Base-by-base conservation (phyloP, 163 green algal species). In the Prototheca stagnorum region DNA sequence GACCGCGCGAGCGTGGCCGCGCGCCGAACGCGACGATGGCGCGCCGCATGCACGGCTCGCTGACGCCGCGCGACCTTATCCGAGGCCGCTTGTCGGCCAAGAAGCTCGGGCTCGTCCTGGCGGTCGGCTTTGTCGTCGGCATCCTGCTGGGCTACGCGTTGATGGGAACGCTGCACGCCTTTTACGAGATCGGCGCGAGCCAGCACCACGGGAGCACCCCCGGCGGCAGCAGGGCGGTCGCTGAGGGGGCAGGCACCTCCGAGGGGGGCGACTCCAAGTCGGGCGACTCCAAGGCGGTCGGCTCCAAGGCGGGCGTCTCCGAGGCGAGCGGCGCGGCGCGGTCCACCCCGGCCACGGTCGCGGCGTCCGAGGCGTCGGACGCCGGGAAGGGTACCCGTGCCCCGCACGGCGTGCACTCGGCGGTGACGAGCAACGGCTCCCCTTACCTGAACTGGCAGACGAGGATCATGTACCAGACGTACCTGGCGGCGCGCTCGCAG, bases 401-500 rank as follows among this genome's bases (percentile, higher is more conserved):
- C 34, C 9, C 47, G 14, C 8, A 29, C 28, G 56, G 21, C 11
- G 61, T 86, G 25, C 77, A 86, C 51, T 67, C 57, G 3, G 53
- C 84, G 12, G 51, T 48, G 15, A 86, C 77, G 7, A 70, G 48
- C 54, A 84, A 86, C 56, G 77, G 77, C 39, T 68, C 40, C 16
- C 68, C 74, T 5, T 86, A 84, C 56, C 48, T 76, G 15, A 62
- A 69, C 49, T 81, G 56, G 42, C 73, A 83, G 56, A 74, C 72
- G 17, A 65, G 71, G 33, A 74, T 81, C 43, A 63, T 76, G 45
- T 71, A 72, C 24, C 61, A 48, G 14, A 78, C 68, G 0, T 78
- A 73, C 44, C 49, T 59, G 35, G 24, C 60, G 14, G 47, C 60
- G 1, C 55, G 59, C 35, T 17, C 27, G 20, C 62, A 63, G 60